Evolutionary conservation across 331 rosid species (phyloP).

Genomic region (Malus hybrid): DNA sequence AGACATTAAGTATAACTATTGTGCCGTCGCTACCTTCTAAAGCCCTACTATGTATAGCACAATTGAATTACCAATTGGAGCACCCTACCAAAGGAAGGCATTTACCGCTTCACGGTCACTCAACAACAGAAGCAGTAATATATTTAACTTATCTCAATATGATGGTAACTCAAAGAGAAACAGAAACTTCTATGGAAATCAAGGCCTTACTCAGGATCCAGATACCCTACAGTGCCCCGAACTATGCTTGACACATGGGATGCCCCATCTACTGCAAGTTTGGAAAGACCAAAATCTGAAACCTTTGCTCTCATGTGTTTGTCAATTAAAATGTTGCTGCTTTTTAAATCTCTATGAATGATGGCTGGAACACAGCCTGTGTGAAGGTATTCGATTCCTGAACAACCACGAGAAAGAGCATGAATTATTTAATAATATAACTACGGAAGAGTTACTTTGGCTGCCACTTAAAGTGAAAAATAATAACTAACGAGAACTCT

Average conservation of each 20-base stretch:
- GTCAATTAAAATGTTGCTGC: conserved; percentile 89
- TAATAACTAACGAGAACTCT: conserved; percentile 8
- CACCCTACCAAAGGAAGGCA: background rate
- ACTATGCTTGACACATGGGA: conserved; percentile 91
- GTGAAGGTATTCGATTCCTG: conserved; percentile 93
- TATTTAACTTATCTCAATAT: background rate
- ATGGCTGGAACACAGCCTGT: conserved; percentile 90
- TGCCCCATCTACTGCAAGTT: conserved; percentile 81
- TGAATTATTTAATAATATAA: background rate
- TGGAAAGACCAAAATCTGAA: conserved; percentile 90
- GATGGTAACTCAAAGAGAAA: background rate
- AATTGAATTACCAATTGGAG: background rate
- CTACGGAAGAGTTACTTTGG: background rate
- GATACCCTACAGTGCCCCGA: conserved; percentile 89
- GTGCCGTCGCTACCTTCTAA: background rate
- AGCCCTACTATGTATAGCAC: background rate
- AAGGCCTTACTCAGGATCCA: conserved; percentile 86
- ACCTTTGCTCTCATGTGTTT: conserved; percentile 81
- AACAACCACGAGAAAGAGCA: conserved; percentile 18
- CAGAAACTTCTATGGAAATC: conserved; percentile 1
- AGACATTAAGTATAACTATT: background rate
- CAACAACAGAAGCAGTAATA: background rate
- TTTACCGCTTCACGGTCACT: background rate
- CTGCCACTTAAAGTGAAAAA: background rate
- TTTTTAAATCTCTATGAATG: conserved; percentile 84